Evolutionary conservation across 257 asterid genomes (phyloP), one percentile per base, ranked within the genome.

Genomic region (Salvia splendens): DNA sequence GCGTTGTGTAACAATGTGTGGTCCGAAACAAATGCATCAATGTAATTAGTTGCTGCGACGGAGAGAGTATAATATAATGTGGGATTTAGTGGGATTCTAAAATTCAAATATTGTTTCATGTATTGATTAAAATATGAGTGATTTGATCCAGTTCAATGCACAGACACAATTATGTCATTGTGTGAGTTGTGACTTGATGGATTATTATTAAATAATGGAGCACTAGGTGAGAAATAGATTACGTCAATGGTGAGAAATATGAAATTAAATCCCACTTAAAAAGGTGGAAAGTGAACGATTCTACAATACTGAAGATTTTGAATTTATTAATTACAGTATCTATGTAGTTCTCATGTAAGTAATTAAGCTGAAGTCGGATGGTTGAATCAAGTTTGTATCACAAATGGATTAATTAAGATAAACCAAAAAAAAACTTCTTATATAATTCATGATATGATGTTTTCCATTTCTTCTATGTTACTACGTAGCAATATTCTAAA

Each of bases 11-110:
- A 24, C 30, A 24, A 24, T 24, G 2, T 1, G 30, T 24, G 30
- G 30, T 24, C 30, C 2, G 2, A 24, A 24, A 24, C 2, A 24
- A 24, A 24, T 24, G 30, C 30, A 2, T 24, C 30, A 20, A 20
- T 1, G 0, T 20, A 20, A 1, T 20, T n/a, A n/a, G n/a, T n/a
- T n/a, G n/a, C n/a, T 20, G 24, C 24, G 0, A 20, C 24, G 24
- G 24, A 20, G 24, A 1, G 24, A 20, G 24, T 20, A 20, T 20
- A 20, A 35, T 35, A 35, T 35, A 17, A 64, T 61, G 78, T 77
- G 80, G 78, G 69, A 77, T 50, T 73, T 63, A 67, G 76, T 58
- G 47, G 77, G 74, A 79, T 68, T 35, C 69, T 55, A 54, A 76
- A 49, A 17, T 24, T 62, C 61, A 48, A 70, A 70, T 33, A 3